Base-by-base conservation (phyloP, 2,329 filamentous ascomycete species). In the Fusarium penzigii region DNA sequence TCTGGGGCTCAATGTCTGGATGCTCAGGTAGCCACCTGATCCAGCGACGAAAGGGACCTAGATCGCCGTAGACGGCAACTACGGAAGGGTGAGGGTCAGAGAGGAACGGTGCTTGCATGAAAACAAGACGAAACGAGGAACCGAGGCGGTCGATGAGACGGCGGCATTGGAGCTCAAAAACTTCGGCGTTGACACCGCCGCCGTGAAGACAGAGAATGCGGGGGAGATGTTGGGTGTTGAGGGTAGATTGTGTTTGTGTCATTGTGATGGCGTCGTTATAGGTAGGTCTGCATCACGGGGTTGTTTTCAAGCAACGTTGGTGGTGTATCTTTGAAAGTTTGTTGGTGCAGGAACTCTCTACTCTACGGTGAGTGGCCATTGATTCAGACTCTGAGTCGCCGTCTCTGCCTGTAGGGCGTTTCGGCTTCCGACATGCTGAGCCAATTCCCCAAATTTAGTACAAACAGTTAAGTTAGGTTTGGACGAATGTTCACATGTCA, bases 121-220 rank as follows among this genome's bases (percentile, higher is more conserved):
- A 93, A 64, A 88, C 84, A 58, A 92, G 79, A 39, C 89, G 84
- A 69, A 91, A 90, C 42, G 78, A 70, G 7, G 78, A 68, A 42
- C 72, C 67, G 1, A 91, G 79, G 25, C 65, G 68, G 29, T 67
- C 58, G 45, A 71, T 68, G 48, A 82, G 61, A 57, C 74, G 74
- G 56, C 89, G 87, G 60, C 84, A 83, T 72, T 92, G 89, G 11
- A 80, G 69, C 55, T 79, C 75, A 74, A 92, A 92, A 68, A 91
- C 83, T 39, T 77, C 67, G n/a, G 80, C 85, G 64, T 88, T 91
- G 58, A 86, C 84, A 55, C 89, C 89, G 63, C 88, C 89, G 67
- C 89, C 89, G 70, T 92, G 89, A n/a, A 92, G 83, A 71, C 88
- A 92, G 61, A 92, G 85, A 60, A 92, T 84, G 53, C 88, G 85